Percentiles rank a stretch among this genome's conserved stretches.
phyloP scores from a whole-genome alignment of 2,329 filamentous ascomycete genomes.

The Ascochyta pisi region DNA sequence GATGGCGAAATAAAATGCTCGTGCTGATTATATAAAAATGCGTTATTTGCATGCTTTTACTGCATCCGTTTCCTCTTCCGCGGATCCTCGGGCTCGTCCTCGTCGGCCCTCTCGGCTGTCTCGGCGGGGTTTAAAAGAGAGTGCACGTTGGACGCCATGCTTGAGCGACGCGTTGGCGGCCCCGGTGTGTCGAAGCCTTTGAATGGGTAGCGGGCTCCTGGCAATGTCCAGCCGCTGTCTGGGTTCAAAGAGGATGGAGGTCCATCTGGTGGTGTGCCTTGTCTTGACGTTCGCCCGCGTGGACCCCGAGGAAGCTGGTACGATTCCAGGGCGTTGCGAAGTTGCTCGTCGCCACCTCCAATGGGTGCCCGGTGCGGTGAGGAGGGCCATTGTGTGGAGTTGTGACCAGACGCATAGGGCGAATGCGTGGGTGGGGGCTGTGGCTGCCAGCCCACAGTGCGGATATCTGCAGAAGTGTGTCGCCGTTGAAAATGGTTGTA shows the following conservation, averaged over 20 bases:
- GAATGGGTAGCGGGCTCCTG: constrained; percentile 58
- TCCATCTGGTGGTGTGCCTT: constrained; percentile 63
- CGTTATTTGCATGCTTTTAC: constrained; percentile 10
- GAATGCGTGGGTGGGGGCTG: constrained; percentile 61
- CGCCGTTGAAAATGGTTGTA: constrained; percentile 75
- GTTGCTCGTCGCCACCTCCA: constrained; percentile 69
- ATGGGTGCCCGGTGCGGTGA: constrained; percentile 62
- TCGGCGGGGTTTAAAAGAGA: constrained; percentile 72
- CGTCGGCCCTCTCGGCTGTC: constrained; percentile 69
- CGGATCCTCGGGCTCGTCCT: constrained; percentile 67
- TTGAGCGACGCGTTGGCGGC: constrained; percentile 71
- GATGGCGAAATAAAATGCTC: neutral
- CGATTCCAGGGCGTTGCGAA: constrained; percentile 71
- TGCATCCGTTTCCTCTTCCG: constrained; percentile 64
- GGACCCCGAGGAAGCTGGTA: constrained; percentile 68
- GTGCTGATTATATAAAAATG: neutral
- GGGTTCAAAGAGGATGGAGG: constrained; percentile 57
- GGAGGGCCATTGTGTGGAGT: constrained; percentile 69
- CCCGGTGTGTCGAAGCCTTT: constrained; percentile 60
- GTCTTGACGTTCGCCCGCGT: constrained; percentile 58
- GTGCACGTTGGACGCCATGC: constrained; percentile 75
- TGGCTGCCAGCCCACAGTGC: constrained; percentile 71
- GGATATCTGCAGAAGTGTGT: constrained; percentile 95
- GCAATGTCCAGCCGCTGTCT: constrained; percentile 64
- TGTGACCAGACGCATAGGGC: constrained; percentile 70